phyloP scores from a whole-genome alignment of 177 flowering plant genomes.

The Vitis hybrid region DNA sequence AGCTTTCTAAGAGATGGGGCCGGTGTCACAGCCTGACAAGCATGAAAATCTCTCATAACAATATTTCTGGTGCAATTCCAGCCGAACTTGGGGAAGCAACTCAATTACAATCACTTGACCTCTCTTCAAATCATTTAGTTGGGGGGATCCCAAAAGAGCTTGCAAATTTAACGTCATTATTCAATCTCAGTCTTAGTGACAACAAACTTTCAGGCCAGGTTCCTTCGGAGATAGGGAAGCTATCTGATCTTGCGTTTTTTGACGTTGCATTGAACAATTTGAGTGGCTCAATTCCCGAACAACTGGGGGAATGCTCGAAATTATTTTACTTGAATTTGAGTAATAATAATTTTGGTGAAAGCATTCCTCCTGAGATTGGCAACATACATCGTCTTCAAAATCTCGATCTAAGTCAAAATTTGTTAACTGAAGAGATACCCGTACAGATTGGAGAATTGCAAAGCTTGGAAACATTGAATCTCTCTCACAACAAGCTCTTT shows the following conservation, averaged over 20 bases:
- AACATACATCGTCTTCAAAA: constrained; percentile 5
- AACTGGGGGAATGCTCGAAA: constrained; percentile 4
- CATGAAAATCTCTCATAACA: constrained; percentile 13
- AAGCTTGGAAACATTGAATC: constrained; percentile 14
- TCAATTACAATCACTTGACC: constrained; percentile 8
- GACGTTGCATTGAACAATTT: constrained; percentile 12
- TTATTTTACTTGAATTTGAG: constrained; percentile 17
- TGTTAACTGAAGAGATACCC: constrained; percentile 25
- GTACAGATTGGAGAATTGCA: constrained; percentile 15
- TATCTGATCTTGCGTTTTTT: constrained; percentile 12
- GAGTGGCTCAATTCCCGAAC: constrained; percentile 4
- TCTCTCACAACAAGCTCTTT: too few species aligned
- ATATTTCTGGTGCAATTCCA: constrained; percentile 15
- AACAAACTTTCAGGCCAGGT: constrained; percentile 18
- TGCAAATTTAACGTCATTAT: constrained; percentile 6
- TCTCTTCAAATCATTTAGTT: constrained; percentile 8
- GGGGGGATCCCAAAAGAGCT: constrained; percentile 14
- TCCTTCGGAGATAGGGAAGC: constrained; percentile 11
- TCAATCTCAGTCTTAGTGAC: constrained; percentile 9
- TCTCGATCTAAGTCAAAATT: constrained; percentile 22
- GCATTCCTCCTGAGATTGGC: constrained; percentile 16
- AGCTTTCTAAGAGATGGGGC: too few species aligned
- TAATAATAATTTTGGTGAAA: constrained; percentile 2
- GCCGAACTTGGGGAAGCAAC: constrained; percentile 8
- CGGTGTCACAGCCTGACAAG: background rate